Percentiles rank a stretch among this genome's conserved stretches.
Evolutionary conservation across 169 alveolate genomes (phyloP).

Genomic region (Plasmodium gaboni): DNA sequence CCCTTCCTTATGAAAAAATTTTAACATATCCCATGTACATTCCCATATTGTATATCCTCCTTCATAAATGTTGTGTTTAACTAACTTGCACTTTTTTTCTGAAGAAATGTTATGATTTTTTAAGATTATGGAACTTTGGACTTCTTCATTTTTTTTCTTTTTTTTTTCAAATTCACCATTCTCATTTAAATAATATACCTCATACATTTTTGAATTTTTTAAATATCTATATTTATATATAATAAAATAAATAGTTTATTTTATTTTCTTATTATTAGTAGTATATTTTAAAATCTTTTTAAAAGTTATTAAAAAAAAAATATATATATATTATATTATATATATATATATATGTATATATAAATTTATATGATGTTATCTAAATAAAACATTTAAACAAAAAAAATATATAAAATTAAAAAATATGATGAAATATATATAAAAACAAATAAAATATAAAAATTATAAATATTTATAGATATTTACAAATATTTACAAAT

Average conservation of each 20-base stretch:
- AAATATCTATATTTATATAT: neutral
- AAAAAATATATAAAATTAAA: slow-evolving; percentile 10
- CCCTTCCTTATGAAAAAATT: slow-evolving; percentile 31
- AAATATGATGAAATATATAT: neutral
- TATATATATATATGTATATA: slow-evolving; percentile 1
- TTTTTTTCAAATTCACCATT: slow-evolving; percentile 48
- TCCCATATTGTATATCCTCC: slow-evolving; percentile 78
- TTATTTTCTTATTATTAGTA: too few relatives aligned
- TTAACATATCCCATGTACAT: slow-evolving; percentile 76
- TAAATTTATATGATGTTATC: neutral
- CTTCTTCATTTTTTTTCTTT: slow-evolving; percentile 28
- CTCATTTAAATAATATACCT: slow-evolving; percentile 61
- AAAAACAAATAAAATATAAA: slow-evolving; percentile 1
- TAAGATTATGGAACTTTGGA: slow-evolving; percentile 42
- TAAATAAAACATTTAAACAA: slow-evolving; percentile 22
- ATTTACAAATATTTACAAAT: neutral
- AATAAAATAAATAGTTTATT: too few relatives aligned
- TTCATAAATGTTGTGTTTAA: slow-evolving; percentile 41
- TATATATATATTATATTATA: neutral
- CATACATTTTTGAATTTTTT: slow-evolving; percentile 33
- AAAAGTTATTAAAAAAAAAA: neutral
- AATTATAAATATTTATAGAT: too few relatives aligned
- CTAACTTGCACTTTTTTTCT: slow-evolving; percentile 48
- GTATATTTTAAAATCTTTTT: too few relatives aligned
- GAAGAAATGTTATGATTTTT: slow-evolving; percentile 23